Evolutionary conservation across 2,329 filamentous ascomycete species (phyloP), one percentile per base, ranked within the genome.

Genomic region (Epichloe sp.): DNA sequence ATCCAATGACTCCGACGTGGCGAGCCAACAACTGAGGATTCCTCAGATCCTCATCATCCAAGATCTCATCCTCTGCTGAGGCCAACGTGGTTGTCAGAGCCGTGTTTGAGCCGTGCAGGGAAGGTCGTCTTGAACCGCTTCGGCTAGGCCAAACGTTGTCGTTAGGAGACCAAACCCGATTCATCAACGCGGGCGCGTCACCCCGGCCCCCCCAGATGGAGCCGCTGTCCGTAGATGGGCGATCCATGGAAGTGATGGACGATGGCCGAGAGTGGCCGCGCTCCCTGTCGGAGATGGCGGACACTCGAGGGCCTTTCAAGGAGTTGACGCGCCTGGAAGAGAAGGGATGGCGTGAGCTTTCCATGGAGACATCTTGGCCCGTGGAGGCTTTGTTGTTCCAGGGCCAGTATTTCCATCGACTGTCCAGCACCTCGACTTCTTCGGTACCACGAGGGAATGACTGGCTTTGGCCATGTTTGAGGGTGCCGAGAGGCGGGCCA

Each of bases 101-200:
- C 10, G 76, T 82, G 1, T 85, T 83, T 1, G 85, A 88, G 12
- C 86, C 86, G 53, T 93, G 87, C 7, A 88, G 73, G 1, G 88
- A 95, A 14, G 87, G 86, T 37, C 90, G 79, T 47, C 90, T 79
- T 36, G 89, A 95, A 7, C 85, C 83, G 59, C 81, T 85, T 40
- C 86, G 74, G 1, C 77, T 79, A 19, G 65, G 59, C 76, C 77
- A 80, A 11, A 69, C 66, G 23, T 68, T 68, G 35, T 74, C 71
- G n/a, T 75, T 72, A 0, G 70, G 65, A 5, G 86, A 86, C 83
- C 85, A 93, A 1, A 85, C 70, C 14, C 46, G 75, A 50, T 72
- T 77, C 46, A 79, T 83, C 37, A 75, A 70, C 3, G 72, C 60
- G 2, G 67, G 65, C 14, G 65, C 63, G 14, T 72, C 69, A n/a